Evolutionary conservation across 129 eudicot species (phyloP), one percentile per base, ranked within the genome.

Genomic region (Cynara cardunculus): DNA sequence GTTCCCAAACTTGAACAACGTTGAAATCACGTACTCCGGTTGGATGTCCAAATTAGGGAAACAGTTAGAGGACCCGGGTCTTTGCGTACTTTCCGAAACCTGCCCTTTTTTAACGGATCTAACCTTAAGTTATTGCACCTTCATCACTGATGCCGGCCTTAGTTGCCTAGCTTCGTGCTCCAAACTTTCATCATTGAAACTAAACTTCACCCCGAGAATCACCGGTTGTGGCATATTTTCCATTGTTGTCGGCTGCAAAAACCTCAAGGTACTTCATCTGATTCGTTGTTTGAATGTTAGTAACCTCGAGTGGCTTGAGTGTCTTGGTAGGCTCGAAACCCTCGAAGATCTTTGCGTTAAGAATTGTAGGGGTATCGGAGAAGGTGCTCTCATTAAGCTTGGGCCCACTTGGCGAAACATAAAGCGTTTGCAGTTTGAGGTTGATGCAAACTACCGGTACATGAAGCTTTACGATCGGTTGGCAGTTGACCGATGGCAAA

Each of bases 221-320:
- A 89, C 91, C 4, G 97, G 98, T 9, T 88, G 85, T 64, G 98
- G 98, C 28, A 76, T 94, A 76, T 80, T 94, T 66, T 88, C 97
- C 14, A 75, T 94, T 0, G 92, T 91, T 25, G 86, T 86, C 77
- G 87, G 90, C 80, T 91, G 92, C 84, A 94, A 87, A 84, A 86
- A 82, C 49, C 88, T 94, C 9, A 81, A 49, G 24, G 69, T 61
- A 12, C 88, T 94, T 10, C 97, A 94, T 84, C 88, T 94, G 59
- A 82, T 74, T 66, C 90, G 93, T 1, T 91, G 97, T 81, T 86
- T 91, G 18, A 88, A 91, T 72, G 77, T 94, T 11, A 85, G 81
- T 30, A 89, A 90, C 19, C 86, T 85, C n/a, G 98, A 90, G 85
- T 94, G 98, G 98, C 85, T 94, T 24, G 97, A 91, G 83, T 91